A percentile compares a stretch with the other conserved stretches of the same genome.
Evolutionary conservation across 2,329 filamentous ascomycete species (phyloP).

Genomic region (Neospermospora avenae): DNA sequence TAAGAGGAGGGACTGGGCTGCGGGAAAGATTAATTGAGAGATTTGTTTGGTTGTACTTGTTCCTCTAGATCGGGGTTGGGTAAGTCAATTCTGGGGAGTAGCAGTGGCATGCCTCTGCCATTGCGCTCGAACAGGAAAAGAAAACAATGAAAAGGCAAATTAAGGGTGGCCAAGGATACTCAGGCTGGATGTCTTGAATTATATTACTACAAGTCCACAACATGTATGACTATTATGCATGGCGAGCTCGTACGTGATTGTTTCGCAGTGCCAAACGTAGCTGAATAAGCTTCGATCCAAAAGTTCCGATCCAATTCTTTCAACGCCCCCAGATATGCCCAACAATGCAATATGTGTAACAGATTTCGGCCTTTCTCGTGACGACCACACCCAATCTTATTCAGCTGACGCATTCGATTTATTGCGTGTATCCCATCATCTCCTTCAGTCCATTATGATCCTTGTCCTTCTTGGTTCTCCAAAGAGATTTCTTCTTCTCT

Average conservation of each 20-base stretch:
- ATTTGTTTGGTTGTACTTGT: neutral
- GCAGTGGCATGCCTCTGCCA: neutral
- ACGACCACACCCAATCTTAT: conserved; percentile 11
- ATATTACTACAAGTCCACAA: conserved; percentile 21
- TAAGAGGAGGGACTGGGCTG: conserved; percentile 81
- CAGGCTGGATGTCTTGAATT: conserved; percentile 16
- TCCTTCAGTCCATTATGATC: conserved; percentile 32
- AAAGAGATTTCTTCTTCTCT: conserved; percentile 64
- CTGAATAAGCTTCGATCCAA: conserved; percentile 14
- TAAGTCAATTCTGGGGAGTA: neutral
- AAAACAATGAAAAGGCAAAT: neutral
- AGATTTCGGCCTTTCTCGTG: conserved; percentile 4
- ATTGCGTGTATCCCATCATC: conserved; percentile 31
- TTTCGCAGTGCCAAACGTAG: neutral
- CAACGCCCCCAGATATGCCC: conserved; percentile 23
- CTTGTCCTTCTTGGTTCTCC: conserved; percentile 61
- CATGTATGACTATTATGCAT: neutral
- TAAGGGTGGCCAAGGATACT: neutral
- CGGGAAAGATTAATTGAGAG: conserved; percentile 30
- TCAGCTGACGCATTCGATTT: conserved; percentile 9
- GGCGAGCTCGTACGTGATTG: neutral
- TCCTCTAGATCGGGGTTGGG: neutral
- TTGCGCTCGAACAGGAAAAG: neutral
- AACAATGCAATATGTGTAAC: conserved; percentile 15
- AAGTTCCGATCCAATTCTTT: conserved; percentile 25